These are phyloP conservation scores for Penicillium coffeae DNA, from an alignment of 495 filamentous ascomycete species.

Conservation along the genomic window DNA sequence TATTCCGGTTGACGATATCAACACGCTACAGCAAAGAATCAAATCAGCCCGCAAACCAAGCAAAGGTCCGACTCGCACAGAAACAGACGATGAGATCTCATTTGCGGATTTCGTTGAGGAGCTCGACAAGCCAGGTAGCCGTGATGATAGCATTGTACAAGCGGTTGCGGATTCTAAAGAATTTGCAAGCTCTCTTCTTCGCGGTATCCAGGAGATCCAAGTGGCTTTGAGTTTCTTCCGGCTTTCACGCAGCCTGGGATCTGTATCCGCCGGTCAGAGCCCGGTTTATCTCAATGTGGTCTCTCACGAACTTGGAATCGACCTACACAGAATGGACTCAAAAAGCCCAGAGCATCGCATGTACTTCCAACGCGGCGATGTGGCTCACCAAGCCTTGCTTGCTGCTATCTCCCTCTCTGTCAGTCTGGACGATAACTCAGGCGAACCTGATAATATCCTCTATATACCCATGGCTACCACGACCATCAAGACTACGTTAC, in stretches of 20 bases:
- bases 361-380: conserved; percentile 93
- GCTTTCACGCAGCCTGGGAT: conserved; percentile 70
- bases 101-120: conserved; percentile 78
- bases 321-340: conserved; percentile 88
- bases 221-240: conserved; percentile 92
- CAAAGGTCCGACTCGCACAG: conserved; percentile 34
- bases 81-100: conserved; percentile 52
- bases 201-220: conserved; percentile 93
- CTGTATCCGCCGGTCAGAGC: conserved; percentile 58
- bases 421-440: conserved; percentile 82
- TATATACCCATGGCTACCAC: conserved; percentile 98
- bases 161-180: conserved; percentile 91
- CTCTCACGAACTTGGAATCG: conserved; percentile 93
- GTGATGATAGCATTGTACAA: conserved; percentile 72
- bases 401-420: conserved; percentile 90
- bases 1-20: conserved; percentile 84
- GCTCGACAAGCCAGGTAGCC: conserved; percentile 65
- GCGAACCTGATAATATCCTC: conserved; percentile 78
- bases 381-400: conserved; percentile 91
- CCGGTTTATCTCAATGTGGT: conserved; percentile 79
- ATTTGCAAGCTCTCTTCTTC: conserved; percentile 82
- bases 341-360: conserved; percentile 95
- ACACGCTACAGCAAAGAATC: conserved; percentile 52
- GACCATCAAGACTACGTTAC: conserved; percentile 89
- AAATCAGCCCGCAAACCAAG: conserved; percentile 33